Evolutionary conservation across 306 rosid genomes (phyloP), one percentile per base, ranked within the genome.

Genomic region (Castanea crenata): DNA sequence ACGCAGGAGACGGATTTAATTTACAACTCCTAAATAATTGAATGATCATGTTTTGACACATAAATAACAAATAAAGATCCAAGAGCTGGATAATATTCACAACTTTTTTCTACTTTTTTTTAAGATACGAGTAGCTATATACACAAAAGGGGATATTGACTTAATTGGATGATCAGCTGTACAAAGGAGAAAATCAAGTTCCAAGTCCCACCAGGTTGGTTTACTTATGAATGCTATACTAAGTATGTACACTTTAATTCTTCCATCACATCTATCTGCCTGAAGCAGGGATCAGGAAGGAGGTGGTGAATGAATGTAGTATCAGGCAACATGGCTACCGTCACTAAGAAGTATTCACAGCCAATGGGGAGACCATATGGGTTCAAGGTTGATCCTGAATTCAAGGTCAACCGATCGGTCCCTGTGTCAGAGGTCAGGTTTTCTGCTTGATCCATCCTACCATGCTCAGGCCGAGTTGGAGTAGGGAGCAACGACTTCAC

Each of bases 301-400:
- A 79, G 97, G 76, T 58, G 96, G 76, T 78, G 97, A 89, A 91
- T 90, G 96, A 96, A 96, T 90, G 90, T 79, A 83, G 89, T 87
- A 83, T 87, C 99, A 25, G 99, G 99, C 88, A 96, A 90, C 97
- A 96, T 91, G 62, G 99, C 99, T 88, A 93, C 87, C 69, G 99
- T 96, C 85, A 93, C 99, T 76, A 96, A 80, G 74, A 90, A 96
- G 86, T 87, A 96, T 93, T 96, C 99, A 89, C 97, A 90, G 75
- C 99, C 99, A 80, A 88, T 81, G n/a, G 98, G 96, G 87, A 93
- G 94, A 91, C 93, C 90, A 52, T 87, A 93, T 23, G 98, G 94
- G 83, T 93, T 93, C 71, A 74, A 71, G 80, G 92, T 78, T 87
- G 93, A 91, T 73, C 98, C 98, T 90, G 97, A 90, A 93, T 96